Evolutionary conservation across 305 asterid genomes (phyloP), one percentile per base, ranked within the genome.

Genomic region (Fraxinus albicans): DNA sequence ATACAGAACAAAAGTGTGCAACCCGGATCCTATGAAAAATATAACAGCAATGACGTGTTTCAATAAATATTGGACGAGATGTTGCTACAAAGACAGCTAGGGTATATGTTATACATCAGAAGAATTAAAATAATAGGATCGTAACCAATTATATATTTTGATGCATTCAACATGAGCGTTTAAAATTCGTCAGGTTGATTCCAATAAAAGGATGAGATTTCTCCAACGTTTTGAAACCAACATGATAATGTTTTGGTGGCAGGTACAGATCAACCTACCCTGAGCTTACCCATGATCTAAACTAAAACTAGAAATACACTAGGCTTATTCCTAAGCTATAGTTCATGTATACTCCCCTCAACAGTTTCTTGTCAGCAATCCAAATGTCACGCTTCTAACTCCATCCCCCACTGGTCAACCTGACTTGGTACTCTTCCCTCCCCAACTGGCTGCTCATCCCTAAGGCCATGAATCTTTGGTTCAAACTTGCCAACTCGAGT

Each of bases 1-100:
- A 87, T 95, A 95, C 58, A 95, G 97, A 84, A 95, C 98, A 83
- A 95, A 95, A 35, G 98, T 95, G 88, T 95, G 98, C 89, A 95
- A 83, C 77, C 98, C 98, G 15, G 98, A 95, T 80, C 97, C 98
- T 95, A 87, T 67, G 79, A 35, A 78, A 44, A 81, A 82, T 31
- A 60, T 73, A 80, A 82, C 69, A 82, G 63, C 50, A 27, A 81
- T 60, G 47, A 60, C 0, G 77, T 65, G 73, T 27, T 75, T 60
- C 21, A 76, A 29, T 80, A 70, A 70, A 35, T 67, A 70, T 73
- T 25, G 19, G 72, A 42, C 31, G 55, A 77, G 50, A 79, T 38
- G 84, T 72, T 21, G n/a, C 77, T 34, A n/a, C 33, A 33, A 36
- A 74, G 21, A 34, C 12, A 23, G 65, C 12, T 0, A n/a, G 75